These are phyloP conservation scores for Trametes hirsuta DNA, from an alignment of 1,284 basidiomycete genomes.

Conservation along the genomic window DNA sequence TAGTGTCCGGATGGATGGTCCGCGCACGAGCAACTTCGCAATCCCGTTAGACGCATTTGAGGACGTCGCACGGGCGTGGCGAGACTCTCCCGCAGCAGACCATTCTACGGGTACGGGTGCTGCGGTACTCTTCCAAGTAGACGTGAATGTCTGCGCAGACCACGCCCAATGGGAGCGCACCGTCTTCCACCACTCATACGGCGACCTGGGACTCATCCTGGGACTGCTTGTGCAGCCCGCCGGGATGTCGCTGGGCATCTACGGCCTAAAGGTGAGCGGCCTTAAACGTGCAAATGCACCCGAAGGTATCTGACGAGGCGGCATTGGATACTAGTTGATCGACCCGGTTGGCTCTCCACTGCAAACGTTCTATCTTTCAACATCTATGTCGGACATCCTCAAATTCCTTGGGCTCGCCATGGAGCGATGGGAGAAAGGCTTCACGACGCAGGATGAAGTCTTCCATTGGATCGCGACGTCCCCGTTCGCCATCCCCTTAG, in stretches of 20 bases:
- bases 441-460: conserved; percentile 51
- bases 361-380: conserved; percentile 35
- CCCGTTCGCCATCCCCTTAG: conserved; percentile 50
- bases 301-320: background rate
- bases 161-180: conserved; percentile 51
- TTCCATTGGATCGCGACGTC: conserved; percentile 62
- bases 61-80: conserved; percentile 9
- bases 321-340: conserved; percentile 18
- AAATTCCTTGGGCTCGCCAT: conserved; percentile 60
- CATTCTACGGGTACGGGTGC: background rate
- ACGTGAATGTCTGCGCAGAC: conserved; percentile 60
- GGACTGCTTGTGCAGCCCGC: conserved; percentile 53
- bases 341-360: conserved; percentile 29
- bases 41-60: conserved; percentile 41
- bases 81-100: background rate
- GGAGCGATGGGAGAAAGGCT: conserved; percentile 54
- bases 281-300: background rate
- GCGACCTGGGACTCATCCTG: conserved; percentile 71
- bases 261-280: conserved; percentile 61
- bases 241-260: conserved; percentile 51
- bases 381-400: conserved; percentile 50
- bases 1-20: conserved; percentile 50
- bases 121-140: conserved; percentile 51
- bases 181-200: conserved; percentile 61
- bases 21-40: conserved; percentile 66